These are phyloP conservation scores for Ophiostoma sp. DNA, from an alignment of 2,329 filamentous ascomycete species.

Conservation along the genomic window DNA sequence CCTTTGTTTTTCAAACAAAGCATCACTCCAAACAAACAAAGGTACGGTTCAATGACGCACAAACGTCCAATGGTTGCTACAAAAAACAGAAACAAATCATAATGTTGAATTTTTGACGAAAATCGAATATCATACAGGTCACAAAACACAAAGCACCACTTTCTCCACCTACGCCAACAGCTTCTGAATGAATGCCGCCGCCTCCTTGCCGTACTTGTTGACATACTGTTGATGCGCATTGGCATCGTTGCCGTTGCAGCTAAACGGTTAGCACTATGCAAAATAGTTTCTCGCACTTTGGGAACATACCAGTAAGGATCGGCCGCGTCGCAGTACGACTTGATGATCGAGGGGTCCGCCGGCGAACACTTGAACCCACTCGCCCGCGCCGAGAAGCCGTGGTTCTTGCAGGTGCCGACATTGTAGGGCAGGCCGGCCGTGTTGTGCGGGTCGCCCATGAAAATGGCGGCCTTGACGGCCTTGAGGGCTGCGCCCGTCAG, in stretches of 20 bases:
- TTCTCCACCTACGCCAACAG: conserved; percentile 5
- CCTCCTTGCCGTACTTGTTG: conserved; percentile 60
- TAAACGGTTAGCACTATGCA: conserved; percentile 35
- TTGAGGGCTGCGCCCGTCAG: conserved; percentile 50
- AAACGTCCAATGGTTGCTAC: no score
- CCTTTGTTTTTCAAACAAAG: conserved; percentile 7
- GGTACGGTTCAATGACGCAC: not conserved
- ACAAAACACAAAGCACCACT: not conserved
- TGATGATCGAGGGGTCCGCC: conserved; percentile 51
- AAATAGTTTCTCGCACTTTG: not conserved
- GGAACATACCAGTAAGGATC: conserved; percentile 53
- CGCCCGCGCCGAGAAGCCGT: conserved; percentile 63
- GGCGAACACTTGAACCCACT: conserved; percentile 58
- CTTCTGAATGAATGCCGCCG: conserved; percentile 58
- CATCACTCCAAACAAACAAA: not conserved
- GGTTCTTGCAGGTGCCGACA: conserved; percentile 58
- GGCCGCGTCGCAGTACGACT: conserved; percentile 64
- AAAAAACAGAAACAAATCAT: not conserved
- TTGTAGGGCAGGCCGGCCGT: conserved; percentile 56
- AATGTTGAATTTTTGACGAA: not conserved
- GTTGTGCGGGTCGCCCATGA: conserved; percentile 65
- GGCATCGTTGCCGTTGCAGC: conserved; percentile 63
- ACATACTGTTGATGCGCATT: conserved; percentile 64
- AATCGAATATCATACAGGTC: not conserved
- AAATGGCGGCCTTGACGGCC: conserved; percentile 63